Base-by-base conservation (phyloP, 1,284 basidiomycete genomes). In the Calocybe gambosa region DNA sequence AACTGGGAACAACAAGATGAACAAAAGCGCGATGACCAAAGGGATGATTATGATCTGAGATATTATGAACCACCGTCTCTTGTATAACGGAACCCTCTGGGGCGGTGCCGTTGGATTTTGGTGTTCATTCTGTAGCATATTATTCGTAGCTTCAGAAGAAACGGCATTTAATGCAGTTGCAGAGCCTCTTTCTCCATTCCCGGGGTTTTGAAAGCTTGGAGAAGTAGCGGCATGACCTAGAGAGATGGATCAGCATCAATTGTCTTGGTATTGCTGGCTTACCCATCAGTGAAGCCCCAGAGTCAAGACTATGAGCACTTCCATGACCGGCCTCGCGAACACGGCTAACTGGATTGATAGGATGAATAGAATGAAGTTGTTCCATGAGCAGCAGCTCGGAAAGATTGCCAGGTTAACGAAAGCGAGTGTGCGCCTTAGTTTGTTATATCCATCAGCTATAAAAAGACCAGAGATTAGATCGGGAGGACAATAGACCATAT, bases 1-100 rank as follows among this genome's bases (percentile, higher is more conserved):
- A 47, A 85, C 77, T 4, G 82, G 82, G 58, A 75, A 85, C 18
- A 84, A 61, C 20, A 83, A 43, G 48, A 85, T 74, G 63, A 85
- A 85, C 6, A 85, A 59, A 15, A 85, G 59, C 9, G 71, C 77
- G 44, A 86, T 82, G 34, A 66, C 74, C 13, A 85, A 55, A 6
- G 74, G 69, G 13, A 69, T 67, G 42, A 80, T 59, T 45, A 85
- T 75, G 55, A 81, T 55, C 38, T 68, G 65, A 13, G 67, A 63
- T 45, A 65, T 68, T 36, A 69, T 68, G 60, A 68, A 69, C 56
- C 59, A 61, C 16, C 68, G 61, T 40, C 55, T 64, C 58, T 64
- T 70, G 62, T 69, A 70, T 47, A 68, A 70, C 19, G 68, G 62
- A 34, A 51, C 47, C 21, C 55, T 47, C 13, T 53, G 39, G 23